Evolutionary conservation across 2,329 filamentous ascomycete genomes (phyloP).

Genomic region (Fusarium annulatum): DNA sequence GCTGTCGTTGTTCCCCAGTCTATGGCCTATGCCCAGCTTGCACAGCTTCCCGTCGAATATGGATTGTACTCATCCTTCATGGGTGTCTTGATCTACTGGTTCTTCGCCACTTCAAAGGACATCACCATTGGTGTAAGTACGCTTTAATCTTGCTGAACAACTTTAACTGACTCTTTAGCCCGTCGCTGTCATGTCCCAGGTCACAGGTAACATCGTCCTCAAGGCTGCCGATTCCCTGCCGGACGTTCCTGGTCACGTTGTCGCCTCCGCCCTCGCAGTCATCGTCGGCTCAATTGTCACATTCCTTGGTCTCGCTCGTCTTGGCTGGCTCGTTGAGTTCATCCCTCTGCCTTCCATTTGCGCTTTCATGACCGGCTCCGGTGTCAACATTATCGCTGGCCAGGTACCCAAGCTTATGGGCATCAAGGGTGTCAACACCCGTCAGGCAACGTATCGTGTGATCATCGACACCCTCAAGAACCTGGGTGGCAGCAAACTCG

Average conservation of each 20-base stretch:
- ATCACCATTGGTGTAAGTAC: conserved; percentile 84
- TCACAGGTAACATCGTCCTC: conserved; percentile 61
- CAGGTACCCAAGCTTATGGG: conserved; percentile 64
- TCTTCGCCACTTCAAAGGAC: conserved; percentile 93
- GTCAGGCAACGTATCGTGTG: conserved; percentile 59
- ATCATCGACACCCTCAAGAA: conserved; percentile 63
- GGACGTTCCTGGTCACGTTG: conserved; percentile 54
- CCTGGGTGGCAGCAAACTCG: conserved; percentile 64
- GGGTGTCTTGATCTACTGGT: conserved; percentile 95
- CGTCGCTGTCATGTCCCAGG: conserved; percentile 64
- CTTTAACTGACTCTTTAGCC: conserved; percentile 54
- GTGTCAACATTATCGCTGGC: conserved; percentile 61
- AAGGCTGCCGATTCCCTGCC: conserved; percentile 53
- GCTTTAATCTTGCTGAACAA: neutral
- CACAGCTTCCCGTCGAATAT: conserved; percentile 60
- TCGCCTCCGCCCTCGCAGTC: conserved; percentile 61
- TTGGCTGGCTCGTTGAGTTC: conserved; percentile 66
- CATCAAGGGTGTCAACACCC: conserved; percentile 61
- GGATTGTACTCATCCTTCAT: conserved; percentile 84
- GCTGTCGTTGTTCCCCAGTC: conserved; percentile 66
- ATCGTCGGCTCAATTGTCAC: conserved; percentile 62
- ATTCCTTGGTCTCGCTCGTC: conserved; percentile 60
- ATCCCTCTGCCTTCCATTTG: conserved; percentile 64
- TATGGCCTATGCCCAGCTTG: conserved; percentile 64
- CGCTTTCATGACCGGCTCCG: conserved; percentile 66